These are phyloP conservation scores for Agrocybe pediades DNA, from an alignment of 768 basidiomycete genomes.

Conservation along the genomic window DNA sequence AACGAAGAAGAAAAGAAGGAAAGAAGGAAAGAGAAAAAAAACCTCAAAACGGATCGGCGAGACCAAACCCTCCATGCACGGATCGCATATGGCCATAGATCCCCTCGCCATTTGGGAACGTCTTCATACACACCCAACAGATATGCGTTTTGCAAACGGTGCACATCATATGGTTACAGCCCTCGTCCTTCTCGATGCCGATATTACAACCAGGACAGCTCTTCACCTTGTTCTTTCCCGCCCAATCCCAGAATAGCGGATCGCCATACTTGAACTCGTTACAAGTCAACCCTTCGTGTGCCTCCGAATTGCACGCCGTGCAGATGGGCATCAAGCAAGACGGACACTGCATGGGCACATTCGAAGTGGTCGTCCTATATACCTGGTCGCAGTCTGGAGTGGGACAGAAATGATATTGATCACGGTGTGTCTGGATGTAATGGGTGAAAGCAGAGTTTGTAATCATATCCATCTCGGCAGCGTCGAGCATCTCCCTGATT, in stretches of 20 bases:
- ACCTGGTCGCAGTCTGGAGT: constrained; percentile 78
- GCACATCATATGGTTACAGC: constrained; percentile 88
- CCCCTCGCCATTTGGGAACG: constrained; percentile 65
- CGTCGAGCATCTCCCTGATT: constrained; percentile 51
- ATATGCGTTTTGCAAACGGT: constrained; percentile 72
- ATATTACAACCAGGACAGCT: constrained; percentile 72
- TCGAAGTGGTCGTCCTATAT: constrained; percentile 57
- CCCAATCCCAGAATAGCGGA: constrained; percentile 66
- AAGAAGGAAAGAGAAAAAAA: constrained; percentile 1
- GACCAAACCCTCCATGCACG: constrained; percentile 66
- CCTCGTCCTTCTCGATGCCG: constrained; percentile 70
- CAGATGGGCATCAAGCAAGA: constrained; percentile 74
- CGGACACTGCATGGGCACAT: constrained; percentile 65
- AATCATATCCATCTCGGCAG: constrained; percentile 55
- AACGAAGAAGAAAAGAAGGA: background rate
- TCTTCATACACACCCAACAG: constrained; percentile 79
- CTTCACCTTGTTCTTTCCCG: constrained; percentile 64
- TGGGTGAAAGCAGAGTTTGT: constrained; percentile 61
- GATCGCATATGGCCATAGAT: constrained; percentile 81
- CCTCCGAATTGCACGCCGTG: constrained; percentile 52
- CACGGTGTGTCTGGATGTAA: constrained; percentile 57
- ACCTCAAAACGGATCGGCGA: constrained; percentile 17
- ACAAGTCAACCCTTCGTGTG: constrained; percentile 72
- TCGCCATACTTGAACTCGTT: constrained; percentile 57
- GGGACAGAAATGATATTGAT: constrained; percentile 75